Evolutionary conservation across 2,329 filamentous ascomycete genomes (phyloP).

Genomic region (Alternaria conjuncta): DNA sequence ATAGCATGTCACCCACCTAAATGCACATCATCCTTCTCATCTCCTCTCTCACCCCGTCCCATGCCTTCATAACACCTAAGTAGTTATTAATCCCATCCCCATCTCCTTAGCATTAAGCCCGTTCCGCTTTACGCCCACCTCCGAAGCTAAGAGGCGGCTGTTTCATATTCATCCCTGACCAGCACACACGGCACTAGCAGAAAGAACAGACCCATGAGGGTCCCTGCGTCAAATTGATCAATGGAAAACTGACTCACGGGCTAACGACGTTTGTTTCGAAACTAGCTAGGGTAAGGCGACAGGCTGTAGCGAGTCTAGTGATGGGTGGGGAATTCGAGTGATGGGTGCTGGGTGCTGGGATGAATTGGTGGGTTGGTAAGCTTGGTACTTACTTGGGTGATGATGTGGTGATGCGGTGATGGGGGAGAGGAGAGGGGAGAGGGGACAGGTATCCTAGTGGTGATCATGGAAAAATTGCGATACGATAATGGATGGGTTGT

Average conservation of each 20-base stretch:
- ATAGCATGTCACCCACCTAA: not conserved
- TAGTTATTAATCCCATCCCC: too few species aligned
- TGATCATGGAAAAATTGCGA: not conserved
- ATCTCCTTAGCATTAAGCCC: not conserved
- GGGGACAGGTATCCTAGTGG: not conserved
- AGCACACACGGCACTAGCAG: not conserved
- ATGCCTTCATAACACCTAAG: not conserved
- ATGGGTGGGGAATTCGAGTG: not conserved
- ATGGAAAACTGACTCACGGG: not conserved
- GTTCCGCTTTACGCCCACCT: not conserved
- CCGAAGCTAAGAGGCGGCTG: not conserved
- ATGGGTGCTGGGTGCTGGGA: too few species aligned
- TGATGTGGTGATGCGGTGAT: too few species aligned
- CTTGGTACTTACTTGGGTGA: too few species aligned
- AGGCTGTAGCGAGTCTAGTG: not conserved
- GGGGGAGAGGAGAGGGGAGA: too few species aligned
- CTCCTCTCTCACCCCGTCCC: not conserved
- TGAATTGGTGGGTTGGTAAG: too few species aligned
- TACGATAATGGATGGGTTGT: too few species aligned
- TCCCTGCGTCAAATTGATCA: not conserved
- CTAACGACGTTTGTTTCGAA: not conserved
- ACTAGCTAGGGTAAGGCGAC: not conserved
- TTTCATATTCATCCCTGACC: not conserved
- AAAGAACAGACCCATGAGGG: not conserved
- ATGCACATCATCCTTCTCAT: not conserved